Conservation (phyloP, 1,284 basidiomycete genomes). For the Pascua guehoae region DNA sequence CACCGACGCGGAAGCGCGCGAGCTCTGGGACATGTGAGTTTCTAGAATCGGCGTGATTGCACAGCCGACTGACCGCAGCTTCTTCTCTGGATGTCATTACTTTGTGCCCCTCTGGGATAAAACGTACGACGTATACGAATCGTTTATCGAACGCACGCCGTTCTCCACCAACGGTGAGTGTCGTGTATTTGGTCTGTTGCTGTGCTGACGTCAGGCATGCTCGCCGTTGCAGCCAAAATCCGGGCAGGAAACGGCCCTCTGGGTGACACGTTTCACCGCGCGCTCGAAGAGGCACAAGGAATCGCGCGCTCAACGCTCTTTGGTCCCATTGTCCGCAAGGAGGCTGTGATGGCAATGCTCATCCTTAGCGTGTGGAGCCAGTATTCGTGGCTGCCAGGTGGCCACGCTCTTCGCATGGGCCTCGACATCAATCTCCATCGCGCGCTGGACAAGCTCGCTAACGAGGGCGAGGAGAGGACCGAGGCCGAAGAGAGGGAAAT, state of each 20-base stretch:
- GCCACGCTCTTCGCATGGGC: conserved; percentile 88
- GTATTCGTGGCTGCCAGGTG: conserved; percentile 83
- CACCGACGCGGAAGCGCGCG: conserved; percentile 71
- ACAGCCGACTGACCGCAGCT: conserved; percentile 55
- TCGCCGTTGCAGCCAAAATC: conserved; percentile 86
- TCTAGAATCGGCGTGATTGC: conserved; percentile 42
- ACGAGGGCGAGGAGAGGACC: conserved; percentile 54
- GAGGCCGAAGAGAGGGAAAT: conserved; percentile 83
- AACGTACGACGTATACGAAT: conserved; percentile 83
- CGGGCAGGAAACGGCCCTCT: conserved; percentile 81
- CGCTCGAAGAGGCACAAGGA: conserved; percentile 87
- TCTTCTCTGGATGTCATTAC: conserved; percentile 90
- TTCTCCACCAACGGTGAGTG: conserved; percentile 61
- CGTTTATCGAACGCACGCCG: conserved; percentile 79
- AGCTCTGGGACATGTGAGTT: conserved; percentile 75
- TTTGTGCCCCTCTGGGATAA: conserved; percentile 92
- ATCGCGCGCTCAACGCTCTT: conserved; percentile 89
- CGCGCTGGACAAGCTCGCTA: conserved; percentile 80
- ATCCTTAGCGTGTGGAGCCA: conserved; percentile 89
- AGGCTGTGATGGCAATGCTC: conserved; percentile 91
- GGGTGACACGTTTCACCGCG: conserved; percentile 78
- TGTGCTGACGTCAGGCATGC: conserved; percentile 51
- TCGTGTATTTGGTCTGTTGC: not conserved
- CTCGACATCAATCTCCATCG: conserved; percentile 86
- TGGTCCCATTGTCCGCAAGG: conserved; percentile 84